Conservation (phyloP, 352 stramenopile species). For the Globisporangium viniferum region DNA sequence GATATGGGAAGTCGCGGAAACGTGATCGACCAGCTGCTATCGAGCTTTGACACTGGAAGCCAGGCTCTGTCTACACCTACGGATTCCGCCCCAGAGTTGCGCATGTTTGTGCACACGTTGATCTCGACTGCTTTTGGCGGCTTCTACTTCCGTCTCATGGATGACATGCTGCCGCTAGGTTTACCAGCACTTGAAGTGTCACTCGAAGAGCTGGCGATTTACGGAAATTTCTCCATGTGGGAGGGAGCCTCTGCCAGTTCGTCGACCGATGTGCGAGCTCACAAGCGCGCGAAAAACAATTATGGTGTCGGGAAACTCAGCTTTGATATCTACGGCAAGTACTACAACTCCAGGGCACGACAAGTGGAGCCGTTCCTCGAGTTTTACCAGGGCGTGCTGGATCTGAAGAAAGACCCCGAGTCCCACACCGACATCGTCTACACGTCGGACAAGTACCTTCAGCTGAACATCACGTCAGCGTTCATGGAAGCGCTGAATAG, state of each 20-base stretch:
- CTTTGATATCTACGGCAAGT: conserved; percentile 86
- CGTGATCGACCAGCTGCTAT: conserved; percentile 76
- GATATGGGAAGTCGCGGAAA: conserved; percentile 67
- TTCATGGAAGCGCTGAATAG: conserved; percentile 83
- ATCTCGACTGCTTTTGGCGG: conserved; percentile 81
- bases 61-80: neutral
- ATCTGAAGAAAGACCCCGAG: conserved; percentile 74
- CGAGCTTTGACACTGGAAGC: conserved; percentile 43
- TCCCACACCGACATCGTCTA: conserved; percentile 65
- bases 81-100: conserved; percentile 21
- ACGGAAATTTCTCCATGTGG: conserved; percentile 70
- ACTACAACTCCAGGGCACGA: conserved; percentile 78
- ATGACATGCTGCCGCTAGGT: conserved; percentile 73
- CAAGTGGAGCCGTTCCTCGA: conserved; percentile 85
- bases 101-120: conserved; percentile 77
- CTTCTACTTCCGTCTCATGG: conserved; percentile 84
- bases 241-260: conserved; percentile 37
- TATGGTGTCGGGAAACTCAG: conserved; percentile 72
- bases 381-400: conserved; percentile 76
- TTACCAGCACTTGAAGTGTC: conserved; percentile 77
- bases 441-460: conserved; percentile 80
- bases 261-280: conserved; percentile 34
- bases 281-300: conserved; percentile 53
- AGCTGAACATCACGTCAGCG: conserved; percentile 79
- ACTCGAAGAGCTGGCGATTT: conserved; percentile 73